Percentiles rank a stretch among this genome's conserved stretches.
Evolutionary conservation across 768 basidiomycete species (phyloP).

Genomic region (Podaxis sp.): DNA sequence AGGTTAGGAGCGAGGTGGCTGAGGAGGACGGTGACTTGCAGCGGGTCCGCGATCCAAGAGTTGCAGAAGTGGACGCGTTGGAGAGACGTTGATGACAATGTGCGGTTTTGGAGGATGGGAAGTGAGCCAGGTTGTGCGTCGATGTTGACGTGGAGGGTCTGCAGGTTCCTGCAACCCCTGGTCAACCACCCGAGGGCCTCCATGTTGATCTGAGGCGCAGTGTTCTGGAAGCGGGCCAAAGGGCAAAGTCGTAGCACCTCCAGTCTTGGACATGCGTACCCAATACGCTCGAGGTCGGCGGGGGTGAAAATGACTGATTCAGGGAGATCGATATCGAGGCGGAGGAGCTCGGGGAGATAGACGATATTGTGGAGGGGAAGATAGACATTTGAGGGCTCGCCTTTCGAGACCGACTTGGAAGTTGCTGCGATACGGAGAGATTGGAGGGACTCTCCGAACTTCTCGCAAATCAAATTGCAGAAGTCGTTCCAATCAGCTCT

Average conservation of each 20-base stretch:
- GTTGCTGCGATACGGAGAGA: slow-evolving; percentile 63
- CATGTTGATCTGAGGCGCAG: slow-evolving; percentile 56
- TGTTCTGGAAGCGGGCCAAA: slow-evolving; percentile 59
- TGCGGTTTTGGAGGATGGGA: slow-evolving; percentile 44
- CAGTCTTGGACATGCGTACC: slow-evolving; percentile 63
- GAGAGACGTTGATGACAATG: slow-evolving; percentile 62
- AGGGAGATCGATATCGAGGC: slow-evolving; percentile 78
- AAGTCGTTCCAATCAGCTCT: slow-evolving; percentile 76
- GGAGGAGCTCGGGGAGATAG: slow-evolving; percentile 51
- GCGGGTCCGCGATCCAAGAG: slow-evolving; percentile 69
- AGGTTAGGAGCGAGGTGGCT: slow-evolving; percentile 77
- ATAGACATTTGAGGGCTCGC: slow-evolving; percentile 57
- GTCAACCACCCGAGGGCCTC: slow-evolving; percentile 63
- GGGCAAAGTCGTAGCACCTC: slow-evolving; percentile 71
- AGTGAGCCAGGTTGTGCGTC: slow-evolving; percentile 51
- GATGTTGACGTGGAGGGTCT: slow-evolving; percentile 66
- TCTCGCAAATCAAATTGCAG: slow-evolving; percentile 59
- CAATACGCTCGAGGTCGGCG: slow-evolving; percentile 57
- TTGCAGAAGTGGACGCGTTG: slow-evolving; percentile 75
- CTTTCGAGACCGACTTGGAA: slow-evolving; percentile 66
- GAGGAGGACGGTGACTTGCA: slow-evolving; percentile 68
- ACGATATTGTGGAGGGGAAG: slow-evolving; percentile 62
- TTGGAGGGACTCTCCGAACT: slow-evolving; percentile 59
- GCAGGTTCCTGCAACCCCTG: slow-evolving; percentile 56
- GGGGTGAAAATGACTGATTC: slow-evolving; percentile 69